Base-by-base conservation (phyloP, 2,329 filamentous ascomycete genomes). In the Purpureocillium lavendulum region DNA sequence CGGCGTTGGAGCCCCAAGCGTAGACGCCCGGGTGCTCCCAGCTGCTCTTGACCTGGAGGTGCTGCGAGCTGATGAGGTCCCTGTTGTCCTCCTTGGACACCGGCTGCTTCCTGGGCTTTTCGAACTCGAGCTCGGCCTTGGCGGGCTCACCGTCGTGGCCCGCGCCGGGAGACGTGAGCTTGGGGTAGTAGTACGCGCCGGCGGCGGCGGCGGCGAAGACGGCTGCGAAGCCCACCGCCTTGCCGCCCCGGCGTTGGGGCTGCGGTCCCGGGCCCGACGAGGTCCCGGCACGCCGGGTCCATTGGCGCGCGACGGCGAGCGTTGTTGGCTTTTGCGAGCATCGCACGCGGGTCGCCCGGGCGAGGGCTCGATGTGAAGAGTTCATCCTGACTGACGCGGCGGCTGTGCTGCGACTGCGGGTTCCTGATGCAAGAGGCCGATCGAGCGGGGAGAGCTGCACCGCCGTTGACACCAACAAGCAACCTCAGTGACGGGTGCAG, bases 1-100 rank as follows among this genome's bases (percentile, higher is more conserved):
- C 87, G 13, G 70, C 68, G 53, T 98, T 98, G 14, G 84, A 87
- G 1, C 92, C 92, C 90, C 92, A 98, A 5, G 84, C 80, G 62
- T 94, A 97, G 0, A 97, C 84, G 2, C 89, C 92, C 0, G 92
- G 90, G 44, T 85, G 81, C 61, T 79, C 77, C 72, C 75, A 80
- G 61, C 86, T 94, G 55, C 77, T 79, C 65, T 85, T 87, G 42
- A 95, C 84, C 65, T 96, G 90, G 6, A 87, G 65, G 62, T 94
- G 87, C 58, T 94, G 87, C 10, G 84, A 86, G 55, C 84, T 90
- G 50, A 94, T 78, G 41, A 84, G 62, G 40, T 88, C 84, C 41
- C 84, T 66, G 46, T 82, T 81, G 47, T 87, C 82, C 58, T 89
- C 85, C 48, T 78, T 78, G 7, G 78, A 80, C 1, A 65, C 59